Evolutionary conservation across 2,329 filamentous ascomycete genomes (phyloP), one percentile per base, ranked within the genome.

Genomic region (Aureobasidium zeae): DNA sequence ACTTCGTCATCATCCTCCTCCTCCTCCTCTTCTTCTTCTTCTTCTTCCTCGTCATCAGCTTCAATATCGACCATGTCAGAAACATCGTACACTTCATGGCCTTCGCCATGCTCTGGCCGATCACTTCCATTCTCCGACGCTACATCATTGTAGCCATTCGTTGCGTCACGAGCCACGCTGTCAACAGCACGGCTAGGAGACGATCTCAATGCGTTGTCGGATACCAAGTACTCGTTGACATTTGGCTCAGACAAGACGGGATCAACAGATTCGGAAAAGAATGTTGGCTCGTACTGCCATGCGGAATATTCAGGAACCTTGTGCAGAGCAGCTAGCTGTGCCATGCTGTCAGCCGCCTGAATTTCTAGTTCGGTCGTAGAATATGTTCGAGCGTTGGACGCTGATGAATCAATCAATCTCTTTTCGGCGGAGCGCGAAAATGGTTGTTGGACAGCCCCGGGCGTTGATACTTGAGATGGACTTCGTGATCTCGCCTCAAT

Each of bases 401-500:
- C 11, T 4, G 25, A 21, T n/a, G 17, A 5, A 22, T 16, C 26
- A 25, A 30, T 12, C 10, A 15, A 25, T 12, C 28, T 25, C 10
- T 41, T 17, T 3, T 20, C 20, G 11, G 19, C 37, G 5, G 28
- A n/a, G 15, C 21, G 37, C 10, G 19, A 26, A 25, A 30, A 22
- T 19, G 22, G 34, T 5, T 28, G 39, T 5, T 28, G 39, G 15
- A 17, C n/a, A 28, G 16, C 30, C 21, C 28, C 24, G 9, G 29
- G 39, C 12, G 29, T 26, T 11, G 39, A 26, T 15, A 31, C 11
- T 16, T 13, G 43, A 21, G 43, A 37, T 8, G 33, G 34, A 16
- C 33, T 45, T 16, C 46, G 29, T 17, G 36, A 46, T 6, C 45
- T 36, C 24, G 44, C 26, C 21, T 48, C 30, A 10, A 51, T 37